Evolutionary conservation across 371 early-diverging fungal genomes (phyloP).

Genomic region (Basidiobolus meristosporus): DNA sequence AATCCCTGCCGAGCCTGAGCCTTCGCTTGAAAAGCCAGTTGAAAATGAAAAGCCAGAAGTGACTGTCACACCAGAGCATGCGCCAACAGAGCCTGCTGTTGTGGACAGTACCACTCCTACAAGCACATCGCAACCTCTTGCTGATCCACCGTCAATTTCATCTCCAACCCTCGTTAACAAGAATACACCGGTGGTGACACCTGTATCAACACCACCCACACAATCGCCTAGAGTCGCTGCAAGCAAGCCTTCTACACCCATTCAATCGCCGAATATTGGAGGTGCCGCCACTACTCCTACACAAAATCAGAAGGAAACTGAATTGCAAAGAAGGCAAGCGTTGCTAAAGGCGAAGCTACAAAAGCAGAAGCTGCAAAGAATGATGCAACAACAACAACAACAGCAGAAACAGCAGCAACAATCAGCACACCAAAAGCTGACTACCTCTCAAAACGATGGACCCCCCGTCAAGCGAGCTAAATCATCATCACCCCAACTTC

Average conservation of each 20-base stretch:
- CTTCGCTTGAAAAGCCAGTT: background rate
- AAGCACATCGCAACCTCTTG: background rate
- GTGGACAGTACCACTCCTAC: background rate
- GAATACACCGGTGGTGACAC: background rate
- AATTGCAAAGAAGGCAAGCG: no score
- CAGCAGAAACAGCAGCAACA: background rate
- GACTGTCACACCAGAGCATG: background rate
- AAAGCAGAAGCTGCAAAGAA: background rate
- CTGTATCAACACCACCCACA: background rate
- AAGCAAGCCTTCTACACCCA: no score
- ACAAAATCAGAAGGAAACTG: no score
- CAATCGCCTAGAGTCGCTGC: background rate
- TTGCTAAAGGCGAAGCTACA: background rate
- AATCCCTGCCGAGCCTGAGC: background rate
- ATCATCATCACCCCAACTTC: no score
- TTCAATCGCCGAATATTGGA: no score
- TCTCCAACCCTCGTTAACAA: background rate
- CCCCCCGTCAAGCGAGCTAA: no score
- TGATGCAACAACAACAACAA: background rate
- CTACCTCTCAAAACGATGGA: no score
- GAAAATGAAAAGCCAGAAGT: background rate
- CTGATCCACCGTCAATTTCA: background rate
- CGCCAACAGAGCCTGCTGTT: background rate
- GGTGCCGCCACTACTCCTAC: no score
- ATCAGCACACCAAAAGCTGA: no score